phyloP scores from a whole-genome alignment of 208 protist genomes.

The Leishmania lainsoni region DNA sequence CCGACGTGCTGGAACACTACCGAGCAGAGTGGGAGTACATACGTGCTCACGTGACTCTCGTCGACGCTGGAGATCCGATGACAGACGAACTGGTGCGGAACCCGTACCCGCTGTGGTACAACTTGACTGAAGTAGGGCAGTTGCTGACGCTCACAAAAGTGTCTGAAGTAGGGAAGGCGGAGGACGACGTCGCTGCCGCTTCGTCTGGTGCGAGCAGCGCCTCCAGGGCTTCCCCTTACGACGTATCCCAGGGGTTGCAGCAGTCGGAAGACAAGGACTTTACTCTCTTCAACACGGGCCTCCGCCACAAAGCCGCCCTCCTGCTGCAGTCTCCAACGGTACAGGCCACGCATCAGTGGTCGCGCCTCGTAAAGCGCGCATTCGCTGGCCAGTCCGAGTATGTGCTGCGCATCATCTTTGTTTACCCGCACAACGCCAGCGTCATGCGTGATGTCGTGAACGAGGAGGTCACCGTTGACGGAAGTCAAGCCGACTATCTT shows the following conservation, averaged over 20 bases:
- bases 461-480: constrained; percentile 24
- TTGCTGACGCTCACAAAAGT: constrained; percentile 10
- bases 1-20: constrained; percentile 19
- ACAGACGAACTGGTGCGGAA: constrained; percentile 27
- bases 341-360: constrained; percentile 28
- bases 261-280: constrained; percentile 15
- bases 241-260: background rate
- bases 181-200: background rate
- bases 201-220: background rate
- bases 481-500: constrained; percentile 29
- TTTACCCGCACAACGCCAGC: constrained; percentile 79
- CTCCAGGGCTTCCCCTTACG: background rate
- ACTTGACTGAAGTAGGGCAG: background rate
- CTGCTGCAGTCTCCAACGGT: constrained; percentile 8
- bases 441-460: constrained; percentile 71
- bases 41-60: constrained; percentile 53
- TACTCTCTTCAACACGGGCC: constrained; percentile 18
- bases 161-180: background rate
- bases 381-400: constrained; percentile 64
- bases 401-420: constrained; percentile 59
- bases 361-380: constrained; percentile 20
- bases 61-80: constrained; percentile 43
- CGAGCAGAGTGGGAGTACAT: constrained; percentile 55
- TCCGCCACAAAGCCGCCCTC: constrained; percentile 19
- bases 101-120: constrained; percentile 31